phyloP scores from a whole-genome alignment of 2,329 filamentous ascomycete genomes.

The Phialophora macrospora region DNA sequence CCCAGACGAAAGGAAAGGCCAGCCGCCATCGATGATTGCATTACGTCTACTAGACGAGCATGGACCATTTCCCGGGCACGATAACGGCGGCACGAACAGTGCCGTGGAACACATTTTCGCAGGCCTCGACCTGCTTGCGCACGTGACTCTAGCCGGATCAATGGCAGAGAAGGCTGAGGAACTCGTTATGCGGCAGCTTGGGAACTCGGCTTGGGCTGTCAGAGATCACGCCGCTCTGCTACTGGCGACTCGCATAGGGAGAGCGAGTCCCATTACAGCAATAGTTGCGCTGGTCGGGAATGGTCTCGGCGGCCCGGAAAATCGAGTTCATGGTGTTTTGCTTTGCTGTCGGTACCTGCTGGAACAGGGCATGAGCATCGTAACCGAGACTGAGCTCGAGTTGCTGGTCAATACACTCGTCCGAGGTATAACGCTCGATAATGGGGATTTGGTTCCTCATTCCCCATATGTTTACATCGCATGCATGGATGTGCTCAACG shows the following conservation, averaged over 20 bases:
- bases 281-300: conserved; percentile 5
- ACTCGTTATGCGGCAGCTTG: conserved; percentile 47
- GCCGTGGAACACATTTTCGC: conserved; percentile 47
- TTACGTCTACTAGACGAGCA: conserved; percentile 25
- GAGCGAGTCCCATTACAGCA: not conserved
- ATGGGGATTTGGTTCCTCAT: not conserved
- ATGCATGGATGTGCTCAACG: conserved; percentile 34
- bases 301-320: conserved; percentile 39
- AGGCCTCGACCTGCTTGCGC: conserved; percentile 52
- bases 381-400: conserved; percentile 19
- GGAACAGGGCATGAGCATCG: conserved; percentile 2
- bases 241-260: conserved; percentile 23
- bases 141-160: conserved; percentile 38
- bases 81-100: not conserved
- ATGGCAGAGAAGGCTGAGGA: conserved; percentile 44
- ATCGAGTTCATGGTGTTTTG: conserved; percentile 49
- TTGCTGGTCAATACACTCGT: conserved; percentile 14
- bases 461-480: conserved; percentile 33
- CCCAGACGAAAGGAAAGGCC: not conserved
- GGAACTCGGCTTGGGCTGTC: conserved; percentile 52
- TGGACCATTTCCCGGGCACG: not conserved
- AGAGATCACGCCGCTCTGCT: conserved; percentile 52
- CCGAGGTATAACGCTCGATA: not conserved
- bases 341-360: conserved; percentile 39
- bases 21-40: conserved; percentile 23